Evolutionary conservation across 2,329 filamentous ascomycete species (phyloP), one percentile per base, ranked within the genome.

Genomic region (Diplodia scrobiculata): DNA sequence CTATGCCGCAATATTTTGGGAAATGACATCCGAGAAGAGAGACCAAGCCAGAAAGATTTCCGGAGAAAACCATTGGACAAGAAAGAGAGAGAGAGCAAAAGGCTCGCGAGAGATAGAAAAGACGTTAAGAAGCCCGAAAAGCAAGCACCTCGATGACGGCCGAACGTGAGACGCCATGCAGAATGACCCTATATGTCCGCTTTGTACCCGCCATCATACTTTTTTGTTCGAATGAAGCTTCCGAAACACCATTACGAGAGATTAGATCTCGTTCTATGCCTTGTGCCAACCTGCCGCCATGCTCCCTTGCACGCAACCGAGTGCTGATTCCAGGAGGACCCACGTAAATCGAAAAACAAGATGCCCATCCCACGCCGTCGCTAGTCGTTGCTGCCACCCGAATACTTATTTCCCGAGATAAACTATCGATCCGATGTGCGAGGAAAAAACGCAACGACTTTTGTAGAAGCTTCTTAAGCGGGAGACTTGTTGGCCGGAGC

Each of bases 401-500:
- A 66, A 66, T 60, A 62, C 36, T 60, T 54, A 65, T 65, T 55
- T 65, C 63, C 63, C 52, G 63, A 65, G 62, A 62, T 52, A 38
- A 53, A 53, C 48, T 60, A 62, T 66, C 65, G 55, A 66, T 66
- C 65, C 65, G 65, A 66, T 66, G 65, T 66, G 65, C 65, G 65
- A 66, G 65, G 47, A 62, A 66, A 38, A 52, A 67, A 63, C 58
- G 65, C 65, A 63, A 55, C 65, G 51, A 67, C 65, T 63, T 53
- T 48, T 63, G 25, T 51, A 53, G 51, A 50, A 50, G 51, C 47
- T 19, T 58, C 68, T 72, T 78, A 79, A 67, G 76, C 75, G 52
- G 77, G 77, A 58, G 76, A 78, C 71, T 78, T 78, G 73, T 72
- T 77, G 63, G 75, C 72, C 41, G 75, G 68, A 70, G 74, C 76